Percentiles rank a stretch among this genome's conserved stretches.
Conservation (phyloP, 371 early-diverging fungal genomes). For the Saksenaea oblongispora region DNA sequence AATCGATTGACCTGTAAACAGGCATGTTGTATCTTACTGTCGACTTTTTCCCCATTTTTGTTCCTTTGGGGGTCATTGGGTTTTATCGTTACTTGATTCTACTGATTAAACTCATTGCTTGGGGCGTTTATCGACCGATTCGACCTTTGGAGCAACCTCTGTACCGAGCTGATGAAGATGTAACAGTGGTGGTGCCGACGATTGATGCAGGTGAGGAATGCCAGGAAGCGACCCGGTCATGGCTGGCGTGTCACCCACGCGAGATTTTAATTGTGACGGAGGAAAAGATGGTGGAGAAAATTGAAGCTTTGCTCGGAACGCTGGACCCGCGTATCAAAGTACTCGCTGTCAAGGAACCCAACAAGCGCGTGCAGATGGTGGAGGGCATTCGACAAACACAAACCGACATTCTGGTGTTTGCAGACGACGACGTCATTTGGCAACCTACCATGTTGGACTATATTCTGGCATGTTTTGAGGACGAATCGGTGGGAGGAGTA, state of each 20-base stretch:
- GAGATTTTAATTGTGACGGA: constrained; percentile 66
- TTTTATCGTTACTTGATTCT: constrained; percentile 77
- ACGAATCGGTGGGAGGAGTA: constrained; percentile 73
- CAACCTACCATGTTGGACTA: constrained; percentile 61
- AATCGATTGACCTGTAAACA: background rate
- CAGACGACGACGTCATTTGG: constrained; percentile 81
- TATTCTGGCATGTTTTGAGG: constrained; percentile 76
- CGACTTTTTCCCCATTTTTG: constrained; percentile 69
- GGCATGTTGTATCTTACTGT: constrained; percentile 75
- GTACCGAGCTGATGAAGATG: constrained; percentile 59
- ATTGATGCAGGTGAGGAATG: constrained; percentile 81
- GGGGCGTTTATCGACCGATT: constrained; percentile 56
- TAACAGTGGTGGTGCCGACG: constrained; percentile 76
- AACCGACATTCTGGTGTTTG: constrained; percentile 72
- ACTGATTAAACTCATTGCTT: constrained; percentile 60
- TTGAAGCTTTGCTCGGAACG: constrained; percentile 48
- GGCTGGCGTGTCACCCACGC: constrained; percentile 68
- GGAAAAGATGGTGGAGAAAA: constrained; percentile 51
- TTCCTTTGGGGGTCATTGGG: constrained; percentile 75
- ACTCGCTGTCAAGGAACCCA: constrained; percentile 57
- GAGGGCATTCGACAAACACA: constrained; percentile 65
- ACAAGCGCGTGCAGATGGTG: constrained; percentile 76
- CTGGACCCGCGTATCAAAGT: constrained; percentile 53
- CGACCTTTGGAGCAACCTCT: constrained; percentile 52
- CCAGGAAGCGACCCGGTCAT: constrained; percentile 64